Evolutionary conservation across 1,284 basidiomycete genomes (phyloP).

Genomic region (Cystobasidium pallidum): DNA sequence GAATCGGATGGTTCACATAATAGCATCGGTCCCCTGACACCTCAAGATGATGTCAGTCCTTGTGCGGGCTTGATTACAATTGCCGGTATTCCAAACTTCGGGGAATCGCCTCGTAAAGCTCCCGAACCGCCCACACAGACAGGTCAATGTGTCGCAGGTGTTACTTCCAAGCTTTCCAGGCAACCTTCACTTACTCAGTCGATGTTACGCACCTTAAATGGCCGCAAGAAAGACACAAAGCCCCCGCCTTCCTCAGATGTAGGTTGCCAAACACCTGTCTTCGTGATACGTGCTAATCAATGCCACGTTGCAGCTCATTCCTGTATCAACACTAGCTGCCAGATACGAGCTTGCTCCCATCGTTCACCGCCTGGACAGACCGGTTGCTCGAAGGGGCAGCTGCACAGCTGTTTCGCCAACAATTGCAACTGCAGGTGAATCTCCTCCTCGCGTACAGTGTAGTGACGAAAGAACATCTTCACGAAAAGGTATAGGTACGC

Average conservation of each 20-base stretch:
- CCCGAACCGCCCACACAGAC: conserved; percentile 17
- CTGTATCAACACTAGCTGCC: neutral
- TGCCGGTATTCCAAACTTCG: neutral
- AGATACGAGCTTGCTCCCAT: conserved; percentile 5
- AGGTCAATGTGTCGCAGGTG: neutral
- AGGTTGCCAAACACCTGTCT: neutral
- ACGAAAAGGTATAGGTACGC: neutral
- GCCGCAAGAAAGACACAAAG: conserved; percentile 19
- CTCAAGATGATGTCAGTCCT: conserved; percentile 11
- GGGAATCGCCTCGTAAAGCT: conserved; percentile 32
- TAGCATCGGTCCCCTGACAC: conserved; percentile 31
- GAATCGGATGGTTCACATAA: conserved; percentile 37
- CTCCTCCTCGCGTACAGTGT: neutral
- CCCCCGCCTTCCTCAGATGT: conserved; percentile 20
- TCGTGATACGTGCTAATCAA: neutral
- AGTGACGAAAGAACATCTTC: neutral
- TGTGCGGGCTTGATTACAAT: neutral
- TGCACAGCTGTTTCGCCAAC: neutral
- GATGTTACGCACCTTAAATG: conserved; percentile 29
- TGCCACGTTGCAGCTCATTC: neutral
- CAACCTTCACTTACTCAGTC: conserved; percentile 25
- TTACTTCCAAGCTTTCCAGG: neutral
- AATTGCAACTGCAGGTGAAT: neutral
- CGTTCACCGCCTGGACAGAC: conserved; percentile 17
- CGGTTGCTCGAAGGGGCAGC: neutral